A percentile compares a stretch with the other conserved stretches of the same genome.
phyloP scores from a whole-genome alignment of 2,329 filamentous ascomycete species.

The Cryphonectria radicalis region DNA sequence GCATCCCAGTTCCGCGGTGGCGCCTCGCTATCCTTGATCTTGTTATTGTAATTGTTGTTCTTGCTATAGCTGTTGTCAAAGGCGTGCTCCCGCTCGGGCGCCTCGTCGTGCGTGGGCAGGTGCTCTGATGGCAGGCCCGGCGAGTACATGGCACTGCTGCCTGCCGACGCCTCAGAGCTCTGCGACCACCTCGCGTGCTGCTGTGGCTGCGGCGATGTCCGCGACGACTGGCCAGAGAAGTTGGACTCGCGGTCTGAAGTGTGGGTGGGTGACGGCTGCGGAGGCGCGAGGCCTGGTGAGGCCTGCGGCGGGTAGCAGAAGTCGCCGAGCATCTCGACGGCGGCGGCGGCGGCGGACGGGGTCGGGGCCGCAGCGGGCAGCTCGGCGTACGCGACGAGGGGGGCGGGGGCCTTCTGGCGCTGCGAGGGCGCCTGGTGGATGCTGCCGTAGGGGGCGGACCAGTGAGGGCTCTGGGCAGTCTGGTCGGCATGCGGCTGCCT shows the following conservation, averaged over 20 bases:
- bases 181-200: slow-evolving; percentile 45
- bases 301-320: slow-evolving; percentile 47
- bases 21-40: slow-evolving; percentile 28
- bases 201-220: slow-evolving; percentile 9
- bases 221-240: slow-evolving; percentile 33
- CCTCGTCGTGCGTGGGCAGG: slow-evolving; percentile 53
- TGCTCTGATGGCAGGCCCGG: slow-evolving; percentile 46
- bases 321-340: slow-evolving; percentile 52
- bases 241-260: slow-evolving; percentile 37
- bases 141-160: slow-evolving; percentile 40
- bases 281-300: slow-evolving; percentile 36
- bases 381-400: slow-evolving; percentile 41
- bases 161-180: slow-evolving; percentile 36
- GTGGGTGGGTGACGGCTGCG: slow-evolving; percentile 38
- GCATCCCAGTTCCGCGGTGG: slow-evolving; percentile 35
- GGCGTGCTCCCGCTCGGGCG: slow-evolving; percentile 47
- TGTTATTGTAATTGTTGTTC: background rate
- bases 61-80: slow-evolving; percentile 27
- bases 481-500: slow-evolving; percentile 38
- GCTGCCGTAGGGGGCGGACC: slow-evolving; percentile 34
- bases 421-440: slow-evolving; percentile 34
- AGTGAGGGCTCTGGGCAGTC: slow-evolving; percentile 29
- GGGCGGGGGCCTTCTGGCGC: slow-evolving; percentile 32
- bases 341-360: slow-evolving; percentile 31
- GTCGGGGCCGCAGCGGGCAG: slow-evolving; percentile 40